phyloP scores from a whole-genome alignment of 371 early-diverging fungal genomes.

The Mucor ambiguus region DNA sequence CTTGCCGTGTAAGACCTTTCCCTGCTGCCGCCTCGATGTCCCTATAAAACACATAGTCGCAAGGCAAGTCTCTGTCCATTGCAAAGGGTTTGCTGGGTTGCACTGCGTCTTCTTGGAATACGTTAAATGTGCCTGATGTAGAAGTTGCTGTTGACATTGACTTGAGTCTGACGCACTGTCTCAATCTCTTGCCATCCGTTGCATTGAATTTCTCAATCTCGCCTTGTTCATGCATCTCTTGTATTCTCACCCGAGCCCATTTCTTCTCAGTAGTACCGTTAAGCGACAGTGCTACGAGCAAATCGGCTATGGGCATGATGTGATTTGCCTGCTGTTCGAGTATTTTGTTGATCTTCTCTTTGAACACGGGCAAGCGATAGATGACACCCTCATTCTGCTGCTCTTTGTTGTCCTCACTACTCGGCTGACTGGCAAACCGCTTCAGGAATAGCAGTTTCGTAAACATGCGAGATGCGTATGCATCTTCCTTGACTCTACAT shows the following conservation, averaged over 20 bases:
- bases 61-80: conserved; percentile 17
- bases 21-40: conserved; percentile 9
- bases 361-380: conserved; percentile 6
- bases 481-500: conserved; percentile 13
- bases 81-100: not conserved
- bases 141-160: not conserved
- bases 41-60: conserved; percentile 19
- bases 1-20: conserved; percentile 19
- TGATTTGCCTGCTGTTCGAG: conserved; percentile 9
- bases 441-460: conserved; percentile 10
- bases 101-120: not conserved
- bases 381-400: not conserved
- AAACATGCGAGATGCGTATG: conserved; percentile 1
- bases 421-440: conserved; percentile 1
- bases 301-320: conserved; percentile 5
- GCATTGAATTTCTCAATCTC: conserved; percentile 19
- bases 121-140: not conserved
- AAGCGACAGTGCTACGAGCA: not conserved
- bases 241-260: conserved; percentile 15
- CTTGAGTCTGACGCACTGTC: not conserved
- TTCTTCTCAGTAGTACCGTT: not conserved
- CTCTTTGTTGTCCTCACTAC: not conserved
- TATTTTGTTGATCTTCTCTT: not conserved
- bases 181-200: conserved; percentile 9
- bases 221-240: conserved; percentile 12